A percentile compares a stretch with the other conserved stretches of the same genome.
Evolutionary conservation across 495 filamentous ascomycete genomes (phyloP).

Genomic region (Xylaria nigripes): DNA sequence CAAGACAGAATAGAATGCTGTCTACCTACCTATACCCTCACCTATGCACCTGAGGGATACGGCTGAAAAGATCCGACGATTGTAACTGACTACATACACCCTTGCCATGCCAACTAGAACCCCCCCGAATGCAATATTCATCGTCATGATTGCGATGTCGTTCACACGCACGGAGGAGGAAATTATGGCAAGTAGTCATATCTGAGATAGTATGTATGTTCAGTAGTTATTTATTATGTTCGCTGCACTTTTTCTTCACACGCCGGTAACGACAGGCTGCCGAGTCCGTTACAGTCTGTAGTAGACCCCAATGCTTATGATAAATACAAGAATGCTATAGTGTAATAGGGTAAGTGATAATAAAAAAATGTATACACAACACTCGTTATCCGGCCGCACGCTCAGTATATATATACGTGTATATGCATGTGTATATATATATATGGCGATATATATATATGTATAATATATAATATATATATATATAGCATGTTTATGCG

Average conservation of each 20-base stretch:
- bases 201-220: not conserved
- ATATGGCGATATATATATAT: not conserved
- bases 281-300: not conserved
- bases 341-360: not conserved
- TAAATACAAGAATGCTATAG: not conserved
- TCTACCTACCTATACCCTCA: too few relatives aligned
- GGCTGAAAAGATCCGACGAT: too few relatives aligned
- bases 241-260: not conserved
- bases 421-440: not conserved
- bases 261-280: not conserved
- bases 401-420: not conserved
- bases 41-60: too few relatives aligned
- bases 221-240: not conserved
- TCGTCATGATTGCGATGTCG: too few relatives aligned
- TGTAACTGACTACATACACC: too few relatives aligned
- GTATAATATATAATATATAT: not conserved
- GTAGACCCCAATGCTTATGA: not conserved
- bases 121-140: too few relatives aligned
- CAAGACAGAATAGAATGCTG: too few relatives aligned
- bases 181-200: not conserved
- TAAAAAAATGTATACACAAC: not conserved
- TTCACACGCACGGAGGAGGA: too few relatives aligned
- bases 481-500: not conserved
- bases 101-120: too few relatives aligned
- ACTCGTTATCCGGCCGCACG: not conserved